Evolutionary conservation across 2,329 filamentous ascomycete genomes (phyloP), one percentile per base, ranked within the genome.

Genomic region (Hirsutella minnesotensis): DNA sequence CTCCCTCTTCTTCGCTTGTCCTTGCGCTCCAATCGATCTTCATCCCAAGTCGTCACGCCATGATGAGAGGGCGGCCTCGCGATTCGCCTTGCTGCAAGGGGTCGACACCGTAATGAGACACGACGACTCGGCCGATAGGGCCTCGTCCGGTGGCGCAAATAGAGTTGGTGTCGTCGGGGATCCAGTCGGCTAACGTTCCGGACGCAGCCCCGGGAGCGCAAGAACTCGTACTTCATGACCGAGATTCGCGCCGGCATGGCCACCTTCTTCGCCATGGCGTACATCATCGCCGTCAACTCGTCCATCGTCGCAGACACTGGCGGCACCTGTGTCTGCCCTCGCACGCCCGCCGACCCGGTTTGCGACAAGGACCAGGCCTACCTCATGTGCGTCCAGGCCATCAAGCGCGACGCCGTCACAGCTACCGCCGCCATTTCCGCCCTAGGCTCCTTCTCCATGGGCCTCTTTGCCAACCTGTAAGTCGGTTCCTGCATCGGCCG

Each of bases 391-490:
- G 62, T 68, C 49, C 61, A 70, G 53, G 73, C 72, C 48, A 59
- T 90, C 56, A 83, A 83, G 61, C 78, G 85, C 27, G 87, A 94
- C 56, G 65, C 89, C 33, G 82, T 94, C 43, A 94, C 87, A 7
- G 86, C 83, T 10, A 94, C 87, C 4, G 86, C 87, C 37, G 86
- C 86, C 43, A 89, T 92, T 50, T 74, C 85, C 13, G 83, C 85
- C 21, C 64, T 94, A 38, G 77, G 83, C 3, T 82, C 79, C n/a
- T 88, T 94, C 61, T 81, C 72, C 61, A 88, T 94, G 82, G 87
- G 87, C 18, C 61, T 90, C 1, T 78, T 89, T 49, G 81, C 87
- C 48, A 94, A 94, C 51, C 69, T 90, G 70, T 72, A 54, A 51
- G 69, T 64, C 3, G 9, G n/a, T 36, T 10, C 21, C 13, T 31